phyloP scores from a whole-genome alignment of 768 basidiomycete genomes.

The Rubroboletus satanas region DNA sequence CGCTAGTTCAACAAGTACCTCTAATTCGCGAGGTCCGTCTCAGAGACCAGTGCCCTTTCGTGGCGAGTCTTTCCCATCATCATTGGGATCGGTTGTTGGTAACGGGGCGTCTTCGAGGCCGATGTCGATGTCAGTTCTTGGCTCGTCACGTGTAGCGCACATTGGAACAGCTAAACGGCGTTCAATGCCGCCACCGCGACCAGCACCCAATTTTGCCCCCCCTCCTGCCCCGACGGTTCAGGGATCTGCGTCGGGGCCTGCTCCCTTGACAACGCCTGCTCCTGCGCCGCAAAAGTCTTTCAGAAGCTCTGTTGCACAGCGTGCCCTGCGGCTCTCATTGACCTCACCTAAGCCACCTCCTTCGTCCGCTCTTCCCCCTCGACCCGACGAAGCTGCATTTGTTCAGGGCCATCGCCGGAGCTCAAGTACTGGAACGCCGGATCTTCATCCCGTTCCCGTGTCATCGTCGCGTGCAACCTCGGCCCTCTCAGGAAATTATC shows the following conservation, averaged over 20 bases:
- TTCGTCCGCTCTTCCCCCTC: conserved; percentile 54
- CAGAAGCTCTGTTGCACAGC: conserved; percentile 56
- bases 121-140: conserved; percentile 20
- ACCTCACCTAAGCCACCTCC: conserved; percentile 65
- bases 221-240: conserved; percentile 56
- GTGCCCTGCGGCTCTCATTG: conserved; percentile 55
- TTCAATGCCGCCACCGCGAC: conserved; percentile 72
- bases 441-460: conserved; percentile 42
- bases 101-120: conserved; percentile 12
- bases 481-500: conserved; percentile 34
- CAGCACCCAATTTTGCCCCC: conserved; percentile 65
- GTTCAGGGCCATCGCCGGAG: conserved; percentile 28
- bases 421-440: conserved; percentile 31
- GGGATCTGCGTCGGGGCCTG: conserved; percentile 4
- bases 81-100: conserved; percentile 6
- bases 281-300: conserved; percentile 34
- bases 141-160: conserved; percentile 11
- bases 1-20: conserved; percentile 39
- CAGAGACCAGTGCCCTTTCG: conserved; percentile 8
- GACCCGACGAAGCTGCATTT: conserved; percentile 52
- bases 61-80: conserved; percentile 8
- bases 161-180: conserved; percentile 41
- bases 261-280: conserved; percentile 1
- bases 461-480: conserved; percentile 40
- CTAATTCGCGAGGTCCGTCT: conserved; percentile 33